Evolutionary conservation across 1,139 yeast species (phyloP).

Genomic region (Blastobotrys indianensis): DNA sequence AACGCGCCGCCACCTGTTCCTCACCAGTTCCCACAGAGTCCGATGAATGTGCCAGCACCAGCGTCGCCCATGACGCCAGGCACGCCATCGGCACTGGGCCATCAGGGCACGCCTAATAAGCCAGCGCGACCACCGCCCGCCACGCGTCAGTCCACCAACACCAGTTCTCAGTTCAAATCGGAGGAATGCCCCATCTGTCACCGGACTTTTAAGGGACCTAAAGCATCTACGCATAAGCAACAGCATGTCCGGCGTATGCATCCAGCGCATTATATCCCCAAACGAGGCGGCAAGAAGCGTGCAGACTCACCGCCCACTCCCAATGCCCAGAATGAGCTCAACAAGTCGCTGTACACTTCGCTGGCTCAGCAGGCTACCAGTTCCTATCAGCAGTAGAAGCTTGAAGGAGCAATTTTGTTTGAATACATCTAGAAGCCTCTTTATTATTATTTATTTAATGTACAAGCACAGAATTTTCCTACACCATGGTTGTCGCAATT

Average conservation of each 20-base stretch:
- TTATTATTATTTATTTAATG: too few species aligned
- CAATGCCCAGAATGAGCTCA: constrained; percentile 5
- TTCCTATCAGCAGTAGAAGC: constrained; percentile 1
- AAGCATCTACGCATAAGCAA: constrained; percentile 42
- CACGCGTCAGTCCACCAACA: constrained; percentile 14
- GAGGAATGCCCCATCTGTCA: constrained; percentile 41
- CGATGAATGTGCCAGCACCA: background rate
- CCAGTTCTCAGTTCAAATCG: constrained; percentile 26
- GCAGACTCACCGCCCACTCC: constrained; percentile 3
- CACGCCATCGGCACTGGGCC: background rate
- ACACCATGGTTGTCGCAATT: too few species aligned
- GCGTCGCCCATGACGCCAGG: background rate
- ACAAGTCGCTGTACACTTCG: constrained; percentile 10
- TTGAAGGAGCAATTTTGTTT: too few species aligned
- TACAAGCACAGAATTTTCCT: too few species aligned
- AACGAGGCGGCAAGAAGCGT: constrained; percentile 40
- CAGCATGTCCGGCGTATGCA: constrained; percentile 43
- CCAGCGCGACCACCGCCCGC: constrained; percentile 15
- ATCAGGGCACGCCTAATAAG: background rate
- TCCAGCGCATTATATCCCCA: constrained; percentile 41
- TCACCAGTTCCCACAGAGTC: background rate
- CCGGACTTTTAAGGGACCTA: constrained; percentile 41
- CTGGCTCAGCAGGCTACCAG: constrained; percentile 15
- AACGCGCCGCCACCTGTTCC: constrained; percentile 1
- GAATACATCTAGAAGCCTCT: too few species aligned